Conservation (phyloP, 495 filamentous ascomycete species). For the Daldinia caldariorum region DNA sequence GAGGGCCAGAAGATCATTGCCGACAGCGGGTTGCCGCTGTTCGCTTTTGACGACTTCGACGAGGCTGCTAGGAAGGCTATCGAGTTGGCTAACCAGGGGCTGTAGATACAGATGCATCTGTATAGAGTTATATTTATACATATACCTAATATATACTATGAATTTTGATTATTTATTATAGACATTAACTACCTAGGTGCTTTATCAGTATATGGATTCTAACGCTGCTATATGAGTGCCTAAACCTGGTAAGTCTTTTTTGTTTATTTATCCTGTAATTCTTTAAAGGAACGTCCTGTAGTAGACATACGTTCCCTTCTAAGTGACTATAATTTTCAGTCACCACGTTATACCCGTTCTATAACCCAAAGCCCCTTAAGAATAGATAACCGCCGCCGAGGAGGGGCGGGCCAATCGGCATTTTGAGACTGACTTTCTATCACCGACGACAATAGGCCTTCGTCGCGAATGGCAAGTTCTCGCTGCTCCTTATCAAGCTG, state of each 20-base stretch:
- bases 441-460: slow-evolving; percentile 28
- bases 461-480: slow-evolving; percentile 41
- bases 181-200: not conserved
- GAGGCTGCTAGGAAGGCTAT: slow-evolving; percentile 80
- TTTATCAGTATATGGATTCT: not conserved
- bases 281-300: no score
- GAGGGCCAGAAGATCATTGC: slow-evolving; percentile 80
- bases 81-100: slow-evolving; percentile 62
- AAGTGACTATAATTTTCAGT: not conserved
- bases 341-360: slow-evolving; percentile 37
- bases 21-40: slow-evolving; percentile 75
- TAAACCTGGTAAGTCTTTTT: slow-evolving; percentile 2
- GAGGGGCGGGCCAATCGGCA: not conserved
- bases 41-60: slow-evolving; percentile 85
- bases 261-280: no score
- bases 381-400: slow-evolving; percentile 8
- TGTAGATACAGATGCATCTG: not conserved
- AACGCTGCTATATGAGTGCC: not conserved
- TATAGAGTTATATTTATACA: no score
- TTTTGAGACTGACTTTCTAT: slow-evolving; percentile 20
- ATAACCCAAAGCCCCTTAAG: slow-evolving; percentile 44
- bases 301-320: slow-evolving; percentile 10
- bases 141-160: not conserved
- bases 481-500: slow-evolving; percentile 45
- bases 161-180: not conserved